phyloP scores from a whole-genome alignment of 1,284 basidiomycete genomes.

The Termitomyces sp. region DNA sequence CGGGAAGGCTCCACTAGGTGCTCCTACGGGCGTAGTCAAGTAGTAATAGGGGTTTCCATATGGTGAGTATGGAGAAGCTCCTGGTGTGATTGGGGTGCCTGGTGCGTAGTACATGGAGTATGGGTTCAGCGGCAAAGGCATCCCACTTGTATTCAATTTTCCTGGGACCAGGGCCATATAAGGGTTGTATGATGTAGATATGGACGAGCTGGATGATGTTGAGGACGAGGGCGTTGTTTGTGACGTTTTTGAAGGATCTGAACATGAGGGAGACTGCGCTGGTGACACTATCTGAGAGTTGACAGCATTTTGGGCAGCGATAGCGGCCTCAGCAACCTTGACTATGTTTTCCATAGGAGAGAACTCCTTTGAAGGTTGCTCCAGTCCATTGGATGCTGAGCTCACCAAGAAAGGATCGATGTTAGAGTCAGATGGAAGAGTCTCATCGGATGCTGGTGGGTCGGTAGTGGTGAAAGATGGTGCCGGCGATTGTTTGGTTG shows the following conservation, averaged over 20 bases:
- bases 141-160: conserved; percentile 13
- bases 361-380: conserved; percentile 3
- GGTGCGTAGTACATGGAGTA: conserved; percentile 35
- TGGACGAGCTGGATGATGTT: conserved; percentile 9
- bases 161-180: conserved; percentile 16
- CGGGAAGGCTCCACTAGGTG: conserved; percentile 28
- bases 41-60: conserved; percentile 39
- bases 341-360: conserved; percentile 26
- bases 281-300: conserved; percentile 4
- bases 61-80: conserved; percentile 28
- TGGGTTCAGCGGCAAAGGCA: conserved; percentile 26
- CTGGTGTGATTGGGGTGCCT: conserved; percentile 30
- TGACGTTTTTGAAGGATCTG: background rate
- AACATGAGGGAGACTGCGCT: conserved; percentile 3
- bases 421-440: conserved; percentile 6
- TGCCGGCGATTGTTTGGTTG: conserved; percentile 9
- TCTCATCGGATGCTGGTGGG: background rate
- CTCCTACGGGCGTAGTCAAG: conserved; percentile 28
- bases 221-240: conserved; percentile 6
- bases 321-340: conserved; percentile 30
- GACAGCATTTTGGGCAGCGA: conserved; percentile 30
- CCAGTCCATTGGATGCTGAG: background rate
- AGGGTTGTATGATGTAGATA: conserved; percentile 15
- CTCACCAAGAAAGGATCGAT: conserved; percentile 14
- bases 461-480: conserved; percentile 11